Percentiles rank a stretch among this genome's conserved stretches.
These are phyloP conservation scores for Pisolithus thermaeus DNA, from an alignment of 1,284 basidiomycete genomes.

Conservation along the genomic window DNA sequence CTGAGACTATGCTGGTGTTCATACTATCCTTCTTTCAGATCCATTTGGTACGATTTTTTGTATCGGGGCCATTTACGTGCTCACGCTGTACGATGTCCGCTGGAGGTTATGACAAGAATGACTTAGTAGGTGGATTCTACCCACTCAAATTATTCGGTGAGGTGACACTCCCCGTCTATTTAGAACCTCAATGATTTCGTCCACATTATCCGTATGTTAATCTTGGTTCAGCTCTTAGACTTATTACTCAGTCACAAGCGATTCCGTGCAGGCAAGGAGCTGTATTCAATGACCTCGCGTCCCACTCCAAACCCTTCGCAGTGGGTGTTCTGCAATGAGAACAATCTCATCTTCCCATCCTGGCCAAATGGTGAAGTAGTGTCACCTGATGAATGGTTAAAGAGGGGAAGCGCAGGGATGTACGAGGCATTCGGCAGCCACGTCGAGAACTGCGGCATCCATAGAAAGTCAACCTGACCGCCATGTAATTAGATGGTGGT, in stretches of 20 bases:
- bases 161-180: not conserved
- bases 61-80: not conserved
- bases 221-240: not conserved
- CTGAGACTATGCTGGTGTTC: not conserved
- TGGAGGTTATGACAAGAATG: conserved; percentile 59
- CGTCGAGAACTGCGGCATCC: not conserved
- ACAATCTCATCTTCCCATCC: conserved; percentile 47
- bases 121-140: conserved; percentile 40
- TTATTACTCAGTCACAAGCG: not conserved
- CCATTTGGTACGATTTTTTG: conserved; percentile 39
- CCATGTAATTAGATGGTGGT: not conserved
- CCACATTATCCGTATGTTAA: conserved; percentile 47
- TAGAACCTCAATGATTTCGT: conserved; percentile 64
- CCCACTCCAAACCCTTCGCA: conserved; percentile 46
- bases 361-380: conserved; percentile 32
- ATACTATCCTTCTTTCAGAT: conserved; percentile 31
- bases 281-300: conserved; percentile 53
- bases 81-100: conserved; percentile 8
- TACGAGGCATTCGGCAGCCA: conserved; percentile 25
- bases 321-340: conserved; percentile 55
- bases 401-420: conserved; percentile 40
- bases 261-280: conserved; percentile 29
- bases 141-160: not conserved
- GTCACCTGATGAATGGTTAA: conserved; percentile 51
- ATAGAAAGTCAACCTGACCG: too few species aligned